Conservation (phyloP, 2,329 filamentous ascomycete genomes). For the Neonectria magnoliae region DNA sequence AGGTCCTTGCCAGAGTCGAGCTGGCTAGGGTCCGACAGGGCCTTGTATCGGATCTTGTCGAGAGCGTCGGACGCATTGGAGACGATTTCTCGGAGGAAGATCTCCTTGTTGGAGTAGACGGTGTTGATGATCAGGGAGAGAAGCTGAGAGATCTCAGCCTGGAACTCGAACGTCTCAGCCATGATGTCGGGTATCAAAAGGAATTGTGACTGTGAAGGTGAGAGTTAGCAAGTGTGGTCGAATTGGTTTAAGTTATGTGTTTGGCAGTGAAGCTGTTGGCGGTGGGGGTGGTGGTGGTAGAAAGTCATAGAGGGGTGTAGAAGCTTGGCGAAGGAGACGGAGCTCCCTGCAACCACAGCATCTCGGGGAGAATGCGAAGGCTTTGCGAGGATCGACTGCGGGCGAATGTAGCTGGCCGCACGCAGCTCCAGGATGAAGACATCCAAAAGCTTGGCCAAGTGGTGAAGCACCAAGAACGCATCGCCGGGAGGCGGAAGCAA, state of each 20-base stretch:
- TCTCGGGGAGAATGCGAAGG: neutral
- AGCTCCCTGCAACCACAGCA: slow-evolving; percentile 7
- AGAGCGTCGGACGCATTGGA: slow-evolving; percentile 99
- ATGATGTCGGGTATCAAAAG: slow-evolving; percentile 69
- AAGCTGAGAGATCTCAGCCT: slow-evolving; percentile 99
- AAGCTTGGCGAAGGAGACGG: slow-evolving; percentile 25
- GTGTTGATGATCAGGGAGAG: slow-evolving; percentile 99
- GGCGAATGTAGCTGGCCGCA: neutral
- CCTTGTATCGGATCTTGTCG: slow-evolving; percentile 99
- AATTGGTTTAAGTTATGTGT: slow-evolving; percentile 8
- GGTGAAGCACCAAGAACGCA: neutral
- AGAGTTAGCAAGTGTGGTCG: slow-evolving; percentile 30
- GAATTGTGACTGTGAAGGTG: slow-evolving; percentile 41
- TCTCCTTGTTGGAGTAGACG: slow-evolving; percentile 99
- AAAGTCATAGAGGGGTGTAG: slow-evolving; percentile 32
- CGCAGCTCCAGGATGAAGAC: neutral
- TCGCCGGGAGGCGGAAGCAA: slow-evolving; percentile 4
- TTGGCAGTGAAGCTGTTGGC: slow-evolving; percentile 20
- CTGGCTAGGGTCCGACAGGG: slow-evolving; percentile 95
- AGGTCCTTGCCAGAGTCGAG: slow-evolving; percentile 98
- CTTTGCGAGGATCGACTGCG: neutral
- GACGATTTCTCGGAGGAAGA: slow-evolving; percentile 98
- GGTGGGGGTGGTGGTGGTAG: slow-evolving; percentile 18
- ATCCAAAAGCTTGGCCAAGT: neutral
- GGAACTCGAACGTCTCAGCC: slow-evolving; percentile 99